Conservation (phyloP, 441 rosid species). For the Iberis amara region DNA sequence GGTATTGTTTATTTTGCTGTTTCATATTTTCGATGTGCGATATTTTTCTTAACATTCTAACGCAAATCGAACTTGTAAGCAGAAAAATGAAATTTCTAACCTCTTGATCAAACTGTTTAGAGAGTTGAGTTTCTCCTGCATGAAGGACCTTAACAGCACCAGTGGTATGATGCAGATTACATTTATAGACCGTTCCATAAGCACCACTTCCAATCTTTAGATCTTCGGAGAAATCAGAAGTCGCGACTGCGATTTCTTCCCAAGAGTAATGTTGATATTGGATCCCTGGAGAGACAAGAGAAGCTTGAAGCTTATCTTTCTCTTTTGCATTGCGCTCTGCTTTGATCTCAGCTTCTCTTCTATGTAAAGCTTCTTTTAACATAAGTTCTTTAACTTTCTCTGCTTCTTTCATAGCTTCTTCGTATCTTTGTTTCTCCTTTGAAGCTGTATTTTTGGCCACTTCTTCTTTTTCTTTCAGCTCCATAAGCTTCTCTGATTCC, state of each 20-base stretch:
- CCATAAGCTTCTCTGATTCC: constrained; percentile 57
- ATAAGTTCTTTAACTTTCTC: constrained; percentile 40
- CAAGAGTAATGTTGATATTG: constrained; percentile 58
- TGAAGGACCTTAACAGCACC: constrained; percentile 87
- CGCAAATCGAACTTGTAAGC: no score
- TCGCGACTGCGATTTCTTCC: constrained; percentile 76
- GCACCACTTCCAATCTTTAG: constrained; percentile 81
- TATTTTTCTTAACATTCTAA: no score
- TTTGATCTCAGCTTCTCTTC: constrained; percentile 55
- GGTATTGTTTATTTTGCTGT: no score
- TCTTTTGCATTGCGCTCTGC: constrained; percentile 55
- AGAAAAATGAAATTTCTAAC: no score
- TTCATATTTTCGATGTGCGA: no score
- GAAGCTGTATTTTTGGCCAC: constrained; percentile 51
- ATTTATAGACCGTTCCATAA: constrained; percentile 77
- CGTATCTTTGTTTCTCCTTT: constrained; percentile 52
- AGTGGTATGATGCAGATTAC: constrained; percentile 62
- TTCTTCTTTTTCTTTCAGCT: constrained; percentile 45
- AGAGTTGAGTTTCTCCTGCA: constrained; percentile 44
- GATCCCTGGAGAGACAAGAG: constrained; percentile 41
- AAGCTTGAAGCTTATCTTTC: constrained; percentile 59
- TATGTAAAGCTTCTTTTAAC: constrained; percentile 58
- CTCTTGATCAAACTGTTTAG: constrained; percentile 82
- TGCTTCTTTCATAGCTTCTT: constrained; percentile 59
- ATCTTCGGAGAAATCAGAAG: constrained; percentile 70